phyloP scores from a whole-genome alignment of 2,329 filamentous ascomycete species.

The Ceratocystis harringtonii region DNA sequence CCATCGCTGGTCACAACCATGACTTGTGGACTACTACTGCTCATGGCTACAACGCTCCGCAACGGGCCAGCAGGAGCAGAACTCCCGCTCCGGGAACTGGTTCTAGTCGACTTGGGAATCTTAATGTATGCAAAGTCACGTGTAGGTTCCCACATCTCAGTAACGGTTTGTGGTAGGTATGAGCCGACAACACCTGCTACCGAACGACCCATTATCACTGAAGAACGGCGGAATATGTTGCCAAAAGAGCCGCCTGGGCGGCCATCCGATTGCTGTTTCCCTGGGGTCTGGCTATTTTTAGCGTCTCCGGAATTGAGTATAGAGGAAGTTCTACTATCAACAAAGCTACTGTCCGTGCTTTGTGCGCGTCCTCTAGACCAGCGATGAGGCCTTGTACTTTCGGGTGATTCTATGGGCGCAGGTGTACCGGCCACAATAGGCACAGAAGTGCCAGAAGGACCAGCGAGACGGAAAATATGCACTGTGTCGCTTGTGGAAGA shows the following conservation, averaged over 20 bases:
- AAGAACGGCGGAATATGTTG: conserved; percentile 84
- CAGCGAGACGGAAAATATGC: conserved; percentile 76
- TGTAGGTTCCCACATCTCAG: conserved; percentile 93
- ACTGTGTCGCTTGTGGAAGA: conserved; percentile 94
- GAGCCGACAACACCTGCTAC: conserved; percentile 81
- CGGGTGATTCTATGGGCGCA: conserved; percentile 27
- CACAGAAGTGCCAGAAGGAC: conserved; percentile 26
- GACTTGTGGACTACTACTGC: conserved; percentile 81
- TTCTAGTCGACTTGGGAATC: conserved; percentile 47
- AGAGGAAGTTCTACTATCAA: background rate
- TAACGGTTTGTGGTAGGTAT: conserved; percentile 83
- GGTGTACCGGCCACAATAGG: conserved; percentile 23
- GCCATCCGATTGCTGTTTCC: background rate
- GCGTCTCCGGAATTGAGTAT: background rate
- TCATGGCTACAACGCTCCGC: conserved; percentile 93
- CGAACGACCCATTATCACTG: conserved; percentile 78
- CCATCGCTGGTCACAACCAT: conserved; percentile 98
- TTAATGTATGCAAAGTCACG: conserved; percentile 96
- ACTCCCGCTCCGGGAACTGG: conserved; percentile 22
- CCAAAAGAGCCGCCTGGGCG: conserved; percentile 52
- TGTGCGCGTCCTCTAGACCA: conserved; percentile 33
- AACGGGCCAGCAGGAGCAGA: conserved; percentile 34
- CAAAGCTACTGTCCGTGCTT: conserved; percentile 36
- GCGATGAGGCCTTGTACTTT: conserved; percentile 34
- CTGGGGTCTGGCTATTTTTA: background rate